phyloP scores from a whole-genome alignment of 495 filamentous ascomycete species.

The Penicillium desertorum region DNA sequence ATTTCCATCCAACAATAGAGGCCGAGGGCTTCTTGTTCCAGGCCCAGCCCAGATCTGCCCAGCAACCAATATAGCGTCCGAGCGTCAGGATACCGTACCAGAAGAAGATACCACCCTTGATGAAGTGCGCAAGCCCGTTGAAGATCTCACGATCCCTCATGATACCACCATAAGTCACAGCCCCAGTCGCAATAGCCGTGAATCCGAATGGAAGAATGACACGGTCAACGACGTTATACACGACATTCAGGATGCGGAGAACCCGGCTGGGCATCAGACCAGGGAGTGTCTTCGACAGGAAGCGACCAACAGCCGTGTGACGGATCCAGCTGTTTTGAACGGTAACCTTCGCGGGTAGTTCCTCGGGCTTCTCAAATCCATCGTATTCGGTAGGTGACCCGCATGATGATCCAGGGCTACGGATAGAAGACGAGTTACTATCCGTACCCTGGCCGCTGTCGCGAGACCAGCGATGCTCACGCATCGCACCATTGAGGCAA shows the following conservation, averaged over 20 bases:
- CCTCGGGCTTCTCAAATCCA: constrained; percentile 54
- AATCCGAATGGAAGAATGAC: constrained; percentile 66
- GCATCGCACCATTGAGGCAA: constrained; percentile 40
- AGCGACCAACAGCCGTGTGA: constrained; percentile 47
- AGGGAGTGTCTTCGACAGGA: constrained; percentile 49
- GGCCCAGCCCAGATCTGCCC: constrained; percentile 89
- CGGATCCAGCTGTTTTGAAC: constrained; percentile 47
- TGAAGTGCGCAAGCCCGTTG: constrained; percentile 87
- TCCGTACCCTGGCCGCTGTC: constrained; percentile 92
- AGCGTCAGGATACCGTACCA: constrained; percentile 86
- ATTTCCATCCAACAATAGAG: constrained; percentile 58
- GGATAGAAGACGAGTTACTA: constrained; percentile 63
- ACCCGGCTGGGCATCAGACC: constrained; percentile 60
- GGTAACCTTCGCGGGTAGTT: constrained; percentile 32
- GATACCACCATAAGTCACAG: constrained; percentile 67
- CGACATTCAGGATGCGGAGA: constrained; percentile 54
- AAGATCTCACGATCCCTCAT: constrained; percentile 65
- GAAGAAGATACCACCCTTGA: constrained; percentile 97
- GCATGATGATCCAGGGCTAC: constrained; percentile 60
- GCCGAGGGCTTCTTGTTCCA: constrained; percentile 83
- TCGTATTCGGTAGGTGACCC: constrained; percentile 55
- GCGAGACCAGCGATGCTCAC: constrained; percentile 66
- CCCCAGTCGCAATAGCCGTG: constrained; percentile 60
- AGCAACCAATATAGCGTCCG: constrained; percentile 87
- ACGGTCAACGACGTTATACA: constrained; percentile 62